Percentiles rank a stretch among this genome's conserved stretches.
phyloP scores from a whole-genome alignment of 805 yeast species.

The Yamadazyma scolyti region DNA sequence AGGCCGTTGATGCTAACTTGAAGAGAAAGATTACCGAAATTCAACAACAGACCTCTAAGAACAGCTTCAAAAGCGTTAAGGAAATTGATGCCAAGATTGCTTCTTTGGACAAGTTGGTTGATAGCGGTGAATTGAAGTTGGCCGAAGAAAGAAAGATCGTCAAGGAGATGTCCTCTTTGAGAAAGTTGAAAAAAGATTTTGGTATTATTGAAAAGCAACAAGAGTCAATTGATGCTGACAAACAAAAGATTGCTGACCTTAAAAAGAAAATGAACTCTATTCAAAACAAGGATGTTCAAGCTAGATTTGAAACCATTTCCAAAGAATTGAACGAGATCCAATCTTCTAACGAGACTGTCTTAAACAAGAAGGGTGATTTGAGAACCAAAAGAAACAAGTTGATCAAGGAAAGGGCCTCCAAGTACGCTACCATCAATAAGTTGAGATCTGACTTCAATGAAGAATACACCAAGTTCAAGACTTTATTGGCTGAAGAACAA shows the following conservation, averaged over 20 bases:
- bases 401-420: conserved; percentile 63
- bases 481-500: conserved; percentile 64
- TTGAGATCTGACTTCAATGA: conserved; percentile 73
- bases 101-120: conserved; percentile 68
- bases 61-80: conserved; percentile 59
- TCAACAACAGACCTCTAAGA: conserved; percentile 65
- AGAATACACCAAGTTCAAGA: conserved; percentile 67
- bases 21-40: conserved; percentile 76
- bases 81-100: conserved; percentile 68
- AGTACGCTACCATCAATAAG: conserved; percentile 63
- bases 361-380: conserved; percentile 63
- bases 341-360: conserved; percentile 53
- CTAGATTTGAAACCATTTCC: conserved; percentile 65
- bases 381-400: conserved; percentile 64
- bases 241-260: conserved; percentile 68
- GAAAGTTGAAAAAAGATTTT: conserved; percentile 78
- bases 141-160: conserved; percentile 87
- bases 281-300: conserved; percentile 62
- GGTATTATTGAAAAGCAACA: conserved; percentile 70
- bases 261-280: conserved; percentile 60
- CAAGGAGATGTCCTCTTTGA: conserved; percentile 79
- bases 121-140: conserved; percentile 74
- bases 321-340: conserved; percentile 67
- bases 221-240: conserved; percentile 74
- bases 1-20: conserved; percentile 61